A percentile compares a stretch with the other conserved stretches of the same genome.
These are phyloP conservation scores for Botrytis hyacinthi DNA, from an alignment of 2,329 filamentous ascomycete genomes.

Conservation along the genomic window DNA sequence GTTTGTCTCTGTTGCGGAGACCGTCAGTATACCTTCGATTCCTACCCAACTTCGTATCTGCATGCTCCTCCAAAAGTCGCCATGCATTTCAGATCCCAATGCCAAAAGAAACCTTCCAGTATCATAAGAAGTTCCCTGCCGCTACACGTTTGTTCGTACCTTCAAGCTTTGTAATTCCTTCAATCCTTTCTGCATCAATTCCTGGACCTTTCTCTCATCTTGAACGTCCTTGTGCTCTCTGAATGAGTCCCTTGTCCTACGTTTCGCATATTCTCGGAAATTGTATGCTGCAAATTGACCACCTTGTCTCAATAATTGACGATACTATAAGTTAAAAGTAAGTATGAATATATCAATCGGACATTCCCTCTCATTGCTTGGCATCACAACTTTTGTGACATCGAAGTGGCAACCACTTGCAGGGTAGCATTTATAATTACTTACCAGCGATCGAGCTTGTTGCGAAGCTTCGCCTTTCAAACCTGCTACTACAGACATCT, in stretches of 20 bases:
- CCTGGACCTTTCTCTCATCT: slow-evolving; percentile 77
- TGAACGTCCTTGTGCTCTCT: slow-evolving; percentile 71
- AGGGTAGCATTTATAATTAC: slow-evolving; percentile 16
- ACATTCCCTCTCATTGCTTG: background rate
- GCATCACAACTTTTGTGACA: background rate
- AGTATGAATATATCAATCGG: background rate
- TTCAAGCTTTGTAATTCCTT: slow-evolving; percentile 87
- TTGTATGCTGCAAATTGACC: slow-evolving; percentile 92
- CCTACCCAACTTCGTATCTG: background rate
- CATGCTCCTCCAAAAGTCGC: background rate
- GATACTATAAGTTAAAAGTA: slow-evolving; percentile 63
- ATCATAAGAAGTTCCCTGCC: background rate
- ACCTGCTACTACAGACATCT: slow-evolving; percentile 34
- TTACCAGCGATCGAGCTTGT: slow-evolving; percentile 39
- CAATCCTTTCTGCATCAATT: slow-evolving; percentile 83
- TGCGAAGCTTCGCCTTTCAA: slow-evolving; percentile 34
- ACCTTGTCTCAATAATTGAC: slow-evolving; percentile 83
- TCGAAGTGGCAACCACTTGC: slow-evolving; percentile 15
- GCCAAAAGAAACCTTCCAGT: background rate
- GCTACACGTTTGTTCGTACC: slow-evolving; percentile 52
- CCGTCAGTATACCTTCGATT: slow-evolving; percentile 22
- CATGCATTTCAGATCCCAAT: background rate
- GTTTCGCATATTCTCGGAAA: slow-evolving; percentile 93
- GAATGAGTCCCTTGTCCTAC: slow-evolving; percentile 88
- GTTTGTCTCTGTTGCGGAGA: slow-evolving; percentile 74